Evolutionary conservation across 352 stramenopile genomes (phyloP), one percentile per base, ranked within the genome.

Genomic region (Aphanomyces stellatus): DNA sequence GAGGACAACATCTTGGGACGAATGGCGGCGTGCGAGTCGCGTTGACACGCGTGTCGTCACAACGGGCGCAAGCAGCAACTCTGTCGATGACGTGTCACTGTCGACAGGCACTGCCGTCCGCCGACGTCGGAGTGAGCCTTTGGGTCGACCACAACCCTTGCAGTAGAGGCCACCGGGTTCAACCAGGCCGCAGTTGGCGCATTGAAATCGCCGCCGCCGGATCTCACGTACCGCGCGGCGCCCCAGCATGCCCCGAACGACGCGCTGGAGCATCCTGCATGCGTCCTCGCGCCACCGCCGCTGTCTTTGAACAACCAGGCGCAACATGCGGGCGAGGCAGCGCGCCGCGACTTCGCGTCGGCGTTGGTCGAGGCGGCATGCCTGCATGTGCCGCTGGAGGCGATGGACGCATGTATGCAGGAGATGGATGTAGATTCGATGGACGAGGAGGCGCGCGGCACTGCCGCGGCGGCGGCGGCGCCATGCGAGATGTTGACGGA

Each of bases 121-220:
- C 11, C 13, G 10, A 11, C 28, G 22, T 11, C 22, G 22, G 17
- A 22, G 6, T 40, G 22, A 34, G 25, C 49, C 49, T 51, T 64
- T 64, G 11, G 55, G 55, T 1, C 79, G 73, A n/a, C 81, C 81
- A 51, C 81, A 89, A 22, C 78, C 74, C 57, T 89, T 89, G 71
- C 81, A 89, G 69, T 89, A 89, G 2, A 71, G 53, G 3, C 76
- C 81, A 34, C 79, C 71, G 6, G 81, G 79, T 41, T 89, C 81
- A 27, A 88, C 69, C 28, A 76, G 71, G 0, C 81, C 78, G 51
- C 81, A 89, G 62, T 89, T 89, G 3, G 48, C 31, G 37, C 81
- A 89, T 11, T 69, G 55, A 15, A 89, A 89, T 19, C 79, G 72
- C 27, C 19, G 55, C 35, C 25, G 35, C 4, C 55, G 55, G 4